Evolutionary conservation across 129 eudicot genomes (phyloP), one percentile per base, ranked within the genome.

Genomic region (Gnaphalium uliginosum): DNA sequence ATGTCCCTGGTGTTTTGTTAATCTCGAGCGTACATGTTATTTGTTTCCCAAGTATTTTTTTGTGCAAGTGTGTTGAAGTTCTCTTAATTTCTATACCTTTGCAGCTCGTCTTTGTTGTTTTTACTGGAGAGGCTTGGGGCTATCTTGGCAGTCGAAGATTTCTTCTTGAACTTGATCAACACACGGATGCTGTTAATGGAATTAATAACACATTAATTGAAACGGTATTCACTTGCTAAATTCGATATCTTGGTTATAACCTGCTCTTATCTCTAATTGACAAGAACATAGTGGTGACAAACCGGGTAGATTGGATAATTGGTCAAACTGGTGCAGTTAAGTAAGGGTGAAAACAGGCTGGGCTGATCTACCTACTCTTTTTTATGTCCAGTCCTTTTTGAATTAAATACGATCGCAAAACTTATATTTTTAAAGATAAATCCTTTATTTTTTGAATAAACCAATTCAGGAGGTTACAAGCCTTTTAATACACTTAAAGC

Each of bases 51-150:
- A 22, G 71, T 21, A 21, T 46, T 29, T 14, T 35, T 63, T 63
- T 76, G 0, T 8, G 25, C 13, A 15, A 24, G 21, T 33, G 11
- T 17, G 50, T 65, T 35, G 22, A 26, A 33, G 10, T 24, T 25
- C 2, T 33, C 13, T 23, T 72, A 4, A 15, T 54, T 27, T 46
- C 24, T 24, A 37, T 78, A 46, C 24, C 19, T 56, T 26, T 68
- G 76, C 94, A 93, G 99, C 90, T 95, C 58, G 89, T 89, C 41
- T 95, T 91, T 81, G 81, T 86, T 76, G 85, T 87, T 79, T 84
- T 95, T 56, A 95, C 99, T 67, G 99, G 99, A 32, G 99, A 95
- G 80, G 86, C 97, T 25, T 95, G 99, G 99, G 99, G 99, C 24
- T 95, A 87, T 78, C 96, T 95, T 71, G 99, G 99, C 67, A 95